A percentile compares a stretch with the other conserved stretches of the same genome.
These are phyloP conservation scores for Chlorophyllum brunneum DNA, from an alignment of 768 basidiomycete species.

Conservation along the genomic window DNA sequence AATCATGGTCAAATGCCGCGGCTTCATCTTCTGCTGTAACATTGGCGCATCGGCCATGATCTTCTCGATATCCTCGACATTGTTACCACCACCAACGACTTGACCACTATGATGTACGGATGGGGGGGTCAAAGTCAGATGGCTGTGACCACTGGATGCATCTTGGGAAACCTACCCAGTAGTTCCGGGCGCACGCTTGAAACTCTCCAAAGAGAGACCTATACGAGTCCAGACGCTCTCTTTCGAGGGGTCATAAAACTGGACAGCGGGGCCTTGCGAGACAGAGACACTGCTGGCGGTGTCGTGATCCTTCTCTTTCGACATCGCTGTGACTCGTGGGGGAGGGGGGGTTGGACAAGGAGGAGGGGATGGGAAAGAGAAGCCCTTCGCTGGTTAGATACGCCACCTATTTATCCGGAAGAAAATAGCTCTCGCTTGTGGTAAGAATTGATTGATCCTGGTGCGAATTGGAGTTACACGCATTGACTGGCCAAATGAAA, in stretches of 20 bases:
- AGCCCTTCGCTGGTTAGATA: background rate
- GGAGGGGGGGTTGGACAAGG: slow-evolving; percentile 7
- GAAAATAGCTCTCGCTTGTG: no score
- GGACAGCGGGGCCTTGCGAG: slow-evolving; percentile 22
- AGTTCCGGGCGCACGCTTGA: slow-evolving; percentile 43
- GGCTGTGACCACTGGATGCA: background rate
- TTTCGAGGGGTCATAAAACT: slow-evolving; percentile 46
- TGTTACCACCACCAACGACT: slow-evolving; percentile 29
- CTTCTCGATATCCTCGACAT: slow-evolving; percentile 32
- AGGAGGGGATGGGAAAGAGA: slow-evolving; percentile 3
- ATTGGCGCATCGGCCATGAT: slow-evolving; percentile 38
- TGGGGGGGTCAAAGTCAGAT: no score
- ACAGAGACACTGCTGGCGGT: slow-evolving; percentile 26
- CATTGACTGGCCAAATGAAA: no score
- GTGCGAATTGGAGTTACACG: no score
- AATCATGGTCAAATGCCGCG: slow-evolving; percentile 44
- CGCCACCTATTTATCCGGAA: no score
- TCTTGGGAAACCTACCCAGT: slow-evolving; percentile 35
- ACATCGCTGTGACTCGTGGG: slow-evolving; percentile 20
- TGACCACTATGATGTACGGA: slow-evolving; percentile 32
- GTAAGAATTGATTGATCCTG: no score
- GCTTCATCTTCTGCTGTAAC: slow-evolving; percentile 47
- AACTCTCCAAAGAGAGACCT: slow-evolving; percentile 38
- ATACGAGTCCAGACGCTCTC: slow-evolving; percentile 42
- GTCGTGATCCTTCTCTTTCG: slow-evolving; percentile 30